Evolutionary conservation across 2,329 filamentous ascomycete genomes (phyloP).

Genomic region (Pseudogymnoascus sp.): DNA sequence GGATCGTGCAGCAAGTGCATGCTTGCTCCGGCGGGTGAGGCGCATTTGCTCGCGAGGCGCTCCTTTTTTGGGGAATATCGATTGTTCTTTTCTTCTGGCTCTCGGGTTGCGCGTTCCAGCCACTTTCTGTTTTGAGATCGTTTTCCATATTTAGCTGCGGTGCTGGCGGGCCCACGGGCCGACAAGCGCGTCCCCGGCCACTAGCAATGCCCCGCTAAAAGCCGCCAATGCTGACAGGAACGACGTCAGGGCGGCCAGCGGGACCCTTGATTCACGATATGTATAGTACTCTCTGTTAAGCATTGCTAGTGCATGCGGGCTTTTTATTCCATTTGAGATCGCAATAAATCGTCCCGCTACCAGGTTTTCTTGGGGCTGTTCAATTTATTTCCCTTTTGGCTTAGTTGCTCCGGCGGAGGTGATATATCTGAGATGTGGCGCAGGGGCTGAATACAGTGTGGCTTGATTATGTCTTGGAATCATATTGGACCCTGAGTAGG

Average conservation of each 20-base stretch:
- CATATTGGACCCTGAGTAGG: not conserved
- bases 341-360: constrained; percentile 2
- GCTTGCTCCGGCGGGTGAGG: not conserved
- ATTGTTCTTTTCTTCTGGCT: not conserved
- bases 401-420: not conserved
- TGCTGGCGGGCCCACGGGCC: not conserved
- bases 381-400: not conserved
- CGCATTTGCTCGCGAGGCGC: not conserved
- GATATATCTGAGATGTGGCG: not conserved
- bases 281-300: not conserved
- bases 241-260: not conserved
- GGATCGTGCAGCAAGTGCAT: not conserved
- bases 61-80: not conserved
- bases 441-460: not conserved
- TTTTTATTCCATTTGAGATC: not conserved
- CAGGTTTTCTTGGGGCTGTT: not conserved
- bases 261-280: not conserved
- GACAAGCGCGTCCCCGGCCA: not conserved
- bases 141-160: not conserved
- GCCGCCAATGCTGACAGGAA: not conserved
- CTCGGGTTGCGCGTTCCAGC: not conserved
- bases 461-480: not conserved
- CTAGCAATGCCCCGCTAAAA: not conserved
- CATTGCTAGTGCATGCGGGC: constrained; percentile 5
- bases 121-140: not conserved